Conservation (phyloP, 2,329 filamentous ascomycete species). For the Neofusicoccum laricinum region DNA sequence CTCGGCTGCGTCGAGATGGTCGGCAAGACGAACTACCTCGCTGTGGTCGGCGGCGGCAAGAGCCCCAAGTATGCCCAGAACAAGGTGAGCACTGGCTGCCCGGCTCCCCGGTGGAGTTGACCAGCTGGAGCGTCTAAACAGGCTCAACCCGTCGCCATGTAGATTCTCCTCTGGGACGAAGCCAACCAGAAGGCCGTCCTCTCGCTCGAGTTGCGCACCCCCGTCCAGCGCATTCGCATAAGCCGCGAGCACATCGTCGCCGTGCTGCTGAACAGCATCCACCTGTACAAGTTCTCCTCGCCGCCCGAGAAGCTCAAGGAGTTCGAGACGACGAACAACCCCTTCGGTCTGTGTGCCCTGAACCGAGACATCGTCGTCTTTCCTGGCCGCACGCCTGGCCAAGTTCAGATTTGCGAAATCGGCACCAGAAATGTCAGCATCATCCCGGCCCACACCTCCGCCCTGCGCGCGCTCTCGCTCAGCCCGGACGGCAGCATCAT, state of each 20-base stretch:
- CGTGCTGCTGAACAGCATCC: constrained; percentile 76
- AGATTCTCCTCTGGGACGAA: constrained; percentile 91
- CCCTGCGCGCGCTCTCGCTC: constrained; percentile 74
- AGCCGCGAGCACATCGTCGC: constrained; percentile 75
- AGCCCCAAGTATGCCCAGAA: constrained; percentile 83
- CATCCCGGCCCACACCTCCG: constrained; percentile 81
- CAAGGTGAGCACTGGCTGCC: constrained; percentile 54
- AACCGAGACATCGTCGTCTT: constrained; percentile 74
- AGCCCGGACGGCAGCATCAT: constrained; percentile 77
- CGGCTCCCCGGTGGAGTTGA: constrained; percentile 2
- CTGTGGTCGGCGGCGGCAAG: constrained; percentile 82
- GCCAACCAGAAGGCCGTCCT: constrained; percentile 71
- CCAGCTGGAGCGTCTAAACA: constrained; percentile 7
- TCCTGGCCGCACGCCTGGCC: constrained; percentile 80
- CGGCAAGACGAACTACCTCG: constrained; percentile 80
- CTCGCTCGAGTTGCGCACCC: constrained; percentile 73
- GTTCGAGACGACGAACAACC: constrained; percentile 85
- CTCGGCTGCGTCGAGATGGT: constrained; percentile 84
- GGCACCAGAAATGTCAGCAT: constrained; percentile 82
- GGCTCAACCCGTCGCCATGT: constrained; percentile 20
- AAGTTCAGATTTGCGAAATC: constrained; percentile 83
- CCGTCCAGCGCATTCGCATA: constrained; percentile 76
- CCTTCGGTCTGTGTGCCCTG: constrained; percentile 74
- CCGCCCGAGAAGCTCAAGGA: constrained; percentile 67
- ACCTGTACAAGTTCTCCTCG: constrained; percentile 75